A percentile compares a stretch with the other conserved stretches of the same genome.
These are phyloP conservation scores for Fusarium globosum DNA, from an alignment of 2,329 filamentous ascomycete genomes.

Conservation along the genomic window DNA sequence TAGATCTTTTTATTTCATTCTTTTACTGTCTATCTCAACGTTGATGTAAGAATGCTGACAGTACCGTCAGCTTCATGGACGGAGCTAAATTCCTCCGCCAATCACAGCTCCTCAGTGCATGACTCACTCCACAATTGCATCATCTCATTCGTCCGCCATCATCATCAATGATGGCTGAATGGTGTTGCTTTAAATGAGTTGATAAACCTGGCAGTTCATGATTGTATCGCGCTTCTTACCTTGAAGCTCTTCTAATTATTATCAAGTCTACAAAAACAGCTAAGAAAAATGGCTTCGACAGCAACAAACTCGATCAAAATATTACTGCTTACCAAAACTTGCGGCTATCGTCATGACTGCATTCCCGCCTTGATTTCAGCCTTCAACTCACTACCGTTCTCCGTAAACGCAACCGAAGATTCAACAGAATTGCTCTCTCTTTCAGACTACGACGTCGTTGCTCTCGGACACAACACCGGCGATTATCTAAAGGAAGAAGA, in stretches of 20 bases:
- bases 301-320: background rate
- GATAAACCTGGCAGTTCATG: background rate
- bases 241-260: fast-evolving
- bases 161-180: too few relatives aligned
- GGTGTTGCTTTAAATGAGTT: background rate
- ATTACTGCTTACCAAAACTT: slow-evolving; percentile 22
- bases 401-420: slow-evolving; percentile 12
- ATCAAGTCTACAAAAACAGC: fast-evolving
- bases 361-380: slow-evolving; percentile 17
- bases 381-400: slow-evolving; percentile 5
- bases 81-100: background rate
- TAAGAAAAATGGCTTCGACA: background rate
- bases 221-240: background rate
- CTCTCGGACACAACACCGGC: slow-evolving; percentile 21
- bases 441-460: background rate
- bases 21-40: background rate
- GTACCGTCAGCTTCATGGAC: background rate
- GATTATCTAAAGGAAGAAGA: background rate
- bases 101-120: fast-evolving
- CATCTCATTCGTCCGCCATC: background rate
- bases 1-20: background rate
- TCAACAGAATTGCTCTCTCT: background rate
- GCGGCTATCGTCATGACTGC: slow-evolving; percentile 23
- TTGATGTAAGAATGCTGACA: background rate
- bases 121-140: background rate